Evolutionary conservation across 1,139 yeast genomes (phyloP), one percentile per base, ranked within the genome.

Genomic region (Magnusiomyces suaveolens): DNA sequence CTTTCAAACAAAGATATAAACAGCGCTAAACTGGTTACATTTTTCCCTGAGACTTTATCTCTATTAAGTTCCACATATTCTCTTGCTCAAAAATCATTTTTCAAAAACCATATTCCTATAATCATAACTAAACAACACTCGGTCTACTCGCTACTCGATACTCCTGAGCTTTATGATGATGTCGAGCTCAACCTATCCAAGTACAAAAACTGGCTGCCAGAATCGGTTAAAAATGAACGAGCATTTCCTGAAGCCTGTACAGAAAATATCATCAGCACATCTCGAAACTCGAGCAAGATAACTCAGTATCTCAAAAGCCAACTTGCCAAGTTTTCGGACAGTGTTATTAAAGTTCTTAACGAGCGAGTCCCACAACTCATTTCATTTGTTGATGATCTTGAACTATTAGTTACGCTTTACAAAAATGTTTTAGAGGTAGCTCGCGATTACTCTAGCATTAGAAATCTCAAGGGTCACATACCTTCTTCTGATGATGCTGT

Each of bases 191-290:
- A 85, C 79, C 69, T 87, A 90, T 53, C 80, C 84, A 67, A 87
- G 77, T 58, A 86, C 83, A 64, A 80, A 81, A 60, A 77, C 72
- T 47, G 95, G 95, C 71, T 87, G 89, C 82, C 90, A 83, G 71
- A 85, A 82, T 1, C 92, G 83, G 63, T 95, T 88, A 61, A 83
- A 76, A 63, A 84, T 83, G 72, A 86, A 82, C 73, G 62, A 8
- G 59, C 63, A n/a, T 53, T 63, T 18, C 67, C 67, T 4, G 53
- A 32, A 10, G 43, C 46, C 10, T 59, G 62, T 41, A 36, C 48
- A n/a, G 48, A 53, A 21, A 52, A 47, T 18, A 53, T 55, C 25
- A 47, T 46, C 12, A 12, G 39, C 32, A 43, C 51, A 24, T 54
- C 56, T 6, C 58, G 58, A 23, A 44, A 55, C n/a, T 52, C 59